Base-by-base conservation (phyloP, 1,284 basidiomycete genomes). In the Rhodotorula sp. region DNA sequence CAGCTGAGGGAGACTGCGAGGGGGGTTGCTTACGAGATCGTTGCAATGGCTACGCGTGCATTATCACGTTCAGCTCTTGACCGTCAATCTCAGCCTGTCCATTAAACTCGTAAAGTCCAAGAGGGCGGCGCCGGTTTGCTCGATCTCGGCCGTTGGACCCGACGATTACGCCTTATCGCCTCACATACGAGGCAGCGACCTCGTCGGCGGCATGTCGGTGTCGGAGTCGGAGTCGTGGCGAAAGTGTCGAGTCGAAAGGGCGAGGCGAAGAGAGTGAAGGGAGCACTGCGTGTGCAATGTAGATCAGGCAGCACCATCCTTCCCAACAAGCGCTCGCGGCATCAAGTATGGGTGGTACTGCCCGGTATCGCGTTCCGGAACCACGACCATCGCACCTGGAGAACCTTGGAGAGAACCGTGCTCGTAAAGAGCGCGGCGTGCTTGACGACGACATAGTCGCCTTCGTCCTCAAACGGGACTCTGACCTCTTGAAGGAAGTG, bases 361-460 rank as follows among this genome's bases (percentile, higher is more conserved):
- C 6, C 16, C n/a, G 26, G 16, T 15, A 23, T 21, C 47, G 38
- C 16, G 26, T n/a, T 47, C 26, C 43, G 45, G 31, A 23, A 34
- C n/a, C 26, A n/a, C 26, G 59, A 60, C 43, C 31, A 28, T 65
- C 71, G 61, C 64, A 73, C 71, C 71, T 68, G 84, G 69, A 93
- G 85, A 56, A 91, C 88, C 70, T 88, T 87, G 71, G 88, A 88
- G 65, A 93, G 84, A 62, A 92, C 81, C 2, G 91, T 92, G 4
- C 89, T 88, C 4, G 91, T 93, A 84, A 93, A 92, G 69, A 91
- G 84, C 0, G 89, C 90, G 2, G 89, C 90, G 77, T 91, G 90
- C 79, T 90, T 90, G 74, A 91, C 89, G 68, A 91, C 89, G 69
- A 91, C 89, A 66, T 79, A 92, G 50, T 85, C 76, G 62, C 90